Percentiles rank a stretch among this genome's conserved stretches.
Conservation (phyloP, 768 basidiomycete genomes). For the Pisolithus marmoratus region DNA sequence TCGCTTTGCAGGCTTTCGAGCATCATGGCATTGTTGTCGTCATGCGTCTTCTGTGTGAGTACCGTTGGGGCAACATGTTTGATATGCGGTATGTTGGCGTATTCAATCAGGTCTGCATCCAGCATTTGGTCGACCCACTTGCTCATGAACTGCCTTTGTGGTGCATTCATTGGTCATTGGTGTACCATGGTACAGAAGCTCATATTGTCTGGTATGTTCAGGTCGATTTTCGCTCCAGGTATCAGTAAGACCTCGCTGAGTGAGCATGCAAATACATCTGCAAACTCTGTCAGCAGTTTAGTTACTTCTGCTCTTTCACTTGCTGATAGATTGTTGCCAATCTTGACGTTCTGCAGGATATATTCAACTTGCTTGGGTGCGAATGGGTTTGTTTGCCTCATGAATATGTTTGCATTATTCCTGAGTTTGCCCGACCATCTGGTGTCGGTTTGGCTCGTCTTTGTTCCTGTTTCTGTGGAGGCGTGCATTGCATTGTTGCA, state of each 20-base stretch:
- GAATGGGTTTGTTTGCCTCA: neutral
- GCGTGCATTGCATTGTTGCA: neutral
- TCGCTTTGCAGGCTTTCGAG: conserved; percentile 29
- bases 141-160: neutral
- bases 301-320: conserved; percentile 18
- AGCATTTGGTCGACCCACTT: too few species aligned
- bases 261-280: conserved; percentile 36
- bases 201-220: neutral
- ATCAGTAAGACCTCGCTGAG: conserved; percentile 34
- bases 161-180: neutral
- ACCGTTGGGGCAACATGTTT: conserved; percentile 16
- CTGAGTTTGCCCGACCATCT: too few species aligned
- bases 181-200: neutral
- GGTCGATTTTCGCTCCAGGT: neutral
- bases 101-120: neutral
- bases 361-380: conserved; percentile 9
- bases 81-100: neutral
- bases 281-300: conserved; percentile 22
- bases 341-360: conserved; percentile 13
- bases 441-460: too few species aligned
- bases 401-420: too few species aligned
- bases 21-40: conserved; percentile 19
- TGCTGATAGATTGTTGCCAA: conserved; percentile 27
- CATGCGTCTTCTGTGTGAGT: conserved; percentile 34
- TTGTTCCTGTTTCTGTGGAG: too few species aligned